Base-by-base conservation (phyloP, 2,329 filamentous ascomycete species). In the Paraphaeosphaeria minitans region DNA sequence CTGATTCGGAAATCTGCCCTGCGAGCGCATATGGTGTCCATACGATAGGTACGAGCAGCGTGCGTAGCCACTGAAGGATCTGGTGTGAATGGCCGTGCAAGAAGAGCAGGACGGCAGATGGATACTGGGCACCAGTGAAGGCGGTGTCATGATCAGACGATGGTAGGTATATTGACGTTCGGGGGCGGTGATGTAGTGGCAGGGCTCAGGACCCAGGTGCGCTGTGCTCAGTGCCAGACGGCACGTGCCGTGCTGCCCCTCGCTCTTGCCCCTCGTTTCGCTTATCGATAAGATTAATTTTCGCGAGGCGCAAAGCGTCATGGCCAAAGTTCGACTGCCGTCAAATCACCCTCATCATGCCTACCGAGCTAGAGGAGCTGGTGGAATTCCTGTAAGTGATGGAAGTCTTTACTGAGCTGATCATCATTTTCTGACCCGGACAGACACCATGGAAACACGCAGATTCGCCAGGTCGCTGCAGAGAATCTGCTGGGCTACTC, bases 401-500 rank as follows among this genome's bases (percentile, higher is more conserved):
- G 9, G 4, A 33, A 10, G 24, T 55, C 54, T 27, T 48, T 50
- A n/a, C 52, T 48, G 42, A 52, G 54, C 61, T 64, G 4, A 19
- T 2, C 14, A 4, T 0, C 5, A 9, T 22, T 8, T 3, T 33
- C 53, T 51, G 16, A 51, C 27, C 6, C 12, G 6, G 4, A 6
- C 48, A 51, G 48, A 16, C 90, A 91, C 77, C 90, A 96, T 79
- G 91, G 91, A 60, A 97, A 96, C 75, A 92, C 92, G 43, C 91
- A 97, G 75, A 92, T 98, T 64, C 88, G 95, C 68, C 88, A 92
- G 75, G 84, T 94, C 66, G 93, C 93, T 50, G 87, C 89, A 55
- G 93, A 97, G 77, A 91, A 96, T 68, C 84, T 97, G 37, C 88
- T 97, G 47, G 91, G 92, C 12, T 98, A 91, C 72, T 88, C 87